A percentile compares a stretch with the other conserved stretches of the same genome.
Conservation (phyloP, 1,139 yeast species). For the Geotrichum macrosporum region DNA sequence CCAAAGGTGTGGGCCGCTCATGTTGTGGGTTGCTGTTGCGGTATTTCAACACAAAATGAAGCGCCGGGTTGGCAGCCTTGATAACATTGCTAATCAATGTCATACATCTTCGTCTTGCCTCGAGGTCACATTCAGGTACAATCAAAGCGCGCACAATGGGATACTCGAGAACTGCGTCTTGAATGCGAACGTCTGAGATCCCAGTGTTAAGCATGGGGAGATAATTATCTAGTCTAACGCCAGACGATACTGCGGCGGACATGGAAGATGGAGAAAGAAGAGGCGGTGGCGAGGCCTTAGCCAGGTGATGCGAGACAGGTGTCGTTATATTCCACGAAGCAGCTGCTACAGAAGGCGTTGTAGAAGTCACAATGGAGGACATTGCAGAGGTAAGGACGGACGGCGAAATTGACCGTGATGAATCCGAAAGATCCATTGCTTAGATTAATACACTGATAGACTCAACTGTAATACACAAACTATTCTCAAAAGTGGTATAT, state of each 20-base stretch:
- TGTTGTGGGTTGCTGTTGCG: constrained; percentile 2
- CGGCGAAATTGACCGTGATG: too few relatives aligned
- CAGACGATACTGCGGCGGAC: constrained; percentile 17
- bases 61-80: constrained; percentile 33
- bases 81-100: constrained; percentile 29
- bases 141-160: constrained; percentile 33
- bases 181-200: constrained; percentile 34
- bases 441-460: too few relatives aligned
- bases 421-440: too few relatives aligned
- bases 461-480: too few relatives aligned
- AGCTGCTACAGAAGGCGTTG: constrained; percentile 7
- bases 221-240: constrained; percentile 30
- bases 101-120: constrained; percentile 34
- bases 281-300: constrained; percentile 8
- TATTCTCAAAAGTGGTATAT: too few relatives aligned
- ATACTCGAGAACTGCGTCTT: constrained; percentile 34
- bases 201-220: constrained; percentile 34
- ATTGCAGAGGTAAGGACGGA: background rate
- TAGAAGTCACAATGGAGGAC: background rate
- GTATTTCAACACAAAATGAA: constrained; percentile 24
- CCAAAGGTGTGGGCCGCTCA: constrained; percentile 7
- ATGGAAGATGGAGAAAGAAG: constrained; percentile 8
- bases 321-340: constrained; percentile 14
- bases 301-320: constrained; percentile 9
- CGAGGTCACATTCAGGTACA: constrained; percentile 36